Evolutionary conservation across 176 grass and related monocot genomes (phyloP).

Genomic region (Raddia distichophylla): DNA sequence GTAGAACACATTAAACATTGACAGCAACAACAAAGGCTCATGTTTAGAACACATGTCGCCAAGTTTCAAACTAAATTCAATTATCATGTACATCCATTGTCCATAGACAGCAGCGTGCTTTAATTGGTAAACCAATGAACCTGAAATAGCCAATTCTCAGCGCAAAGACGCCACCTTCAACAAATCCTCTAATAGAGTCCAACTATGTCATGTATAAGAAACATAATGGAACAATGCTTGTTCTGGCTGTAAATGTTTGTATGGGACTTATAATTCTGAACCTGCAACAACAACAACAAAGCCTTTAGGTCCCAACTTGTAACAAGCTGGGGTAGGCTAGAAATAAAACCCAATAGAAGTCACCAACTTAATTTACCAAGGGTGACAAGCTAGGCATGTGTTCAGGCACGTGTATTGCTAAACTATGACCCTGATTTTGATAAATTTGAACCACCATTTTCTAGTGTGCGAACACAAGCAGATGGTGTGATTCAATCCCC

Average conservation of each 20-base stretch:
- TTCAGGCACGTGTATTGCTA: no score
- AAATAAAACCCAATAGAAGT: no score
- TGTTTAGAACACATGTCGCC: neutral
- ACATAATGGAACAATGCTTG: neutral
- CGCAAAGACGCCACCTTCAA: neutral
- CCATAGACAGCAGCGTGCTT: neutral
- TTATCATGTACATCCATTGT: neutral
- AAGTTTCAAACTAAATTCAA: conserved; percentile 3
- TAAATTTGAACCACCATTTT: neutral
- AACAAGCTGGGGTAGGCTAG: no score
- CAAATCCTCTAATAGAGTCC: neutral
- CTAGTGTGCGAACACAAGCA: neutral
- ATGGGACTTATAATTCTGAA: neutral
- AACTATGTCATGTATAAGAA: neutral
- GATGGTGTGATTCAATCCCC: neutral
- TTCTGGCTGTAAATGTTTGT: neutral
- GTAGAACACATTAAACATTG: neutral
- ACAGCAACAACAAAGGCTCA: neutral
- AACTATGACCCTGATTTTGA: neutral
- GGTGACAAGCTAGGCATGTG: no score
- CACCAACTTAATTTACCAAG: no score
- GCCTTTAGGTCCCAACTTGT: no score
- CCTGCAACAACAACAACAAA: neutral
- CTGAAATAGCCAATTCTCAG: neutral
- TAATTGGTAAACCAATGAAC: conserved; percentile 5